phyloP scores from a whole-genome alignment of 148 eudicot species.

The Amaranthus cruentus region DNA sequence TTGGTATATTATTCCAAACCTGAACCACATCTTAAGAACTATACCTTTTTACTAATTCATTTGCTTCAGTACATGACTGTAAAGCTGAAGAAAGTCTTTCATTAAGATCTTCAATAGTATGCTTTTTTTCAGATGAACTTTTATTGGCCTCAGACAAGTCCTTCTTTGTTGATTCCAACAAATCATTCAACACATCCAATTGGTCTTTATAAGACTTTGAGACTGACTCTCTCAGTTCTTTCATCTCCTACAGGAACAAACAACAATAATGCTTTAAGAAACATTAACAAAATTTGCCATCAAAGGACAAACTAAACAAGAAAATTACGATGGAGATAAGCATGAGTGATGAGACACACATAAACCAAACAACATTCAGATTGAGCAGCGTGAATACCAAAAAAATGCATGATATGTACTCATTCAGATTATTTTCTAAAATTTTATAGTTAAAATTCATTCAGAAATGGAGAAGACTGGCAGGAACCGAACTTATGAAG shows the following conservation, averaged over 20 bases:
- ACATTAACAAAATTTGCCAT: not conserved
- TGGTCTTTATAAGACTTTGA: slow-evolving; percentile 56
- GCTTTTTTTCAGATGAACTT: slow-evolving; percentile 67
- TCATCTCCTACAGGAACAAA: slow-evolving; percentile 58
- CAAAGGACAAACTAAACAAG: slow-evolving; percentile 4
- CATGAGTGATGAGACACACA: not conserved
- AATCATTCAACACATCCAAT: slow-evolving; percentile 47
- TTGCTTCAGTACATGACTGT: slow-evolving; percentile 78
- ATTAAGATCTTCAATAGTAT: slow-evolving; percentile 72
- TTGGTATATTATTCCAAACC: not conserved
- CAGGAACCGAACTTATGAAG: not conserved
- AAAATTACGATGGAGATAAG: not conserved
- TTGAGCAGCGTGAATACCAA: not conserved
- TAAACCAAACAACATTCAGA: not conserved
- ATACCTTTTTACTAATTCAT: slow-evolving; percentile 77
- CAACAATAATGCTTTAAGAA: not conserved
- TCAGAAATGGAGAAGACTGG: not conserved
- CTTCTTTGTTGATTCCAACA: slow-evolving; percentile 60
- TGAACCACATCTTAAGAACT: not conserved
- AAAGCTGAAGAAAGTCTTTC: slow-evolving; percentile 66
- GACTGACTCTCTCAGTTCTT: slow-evolving; percentile 60
- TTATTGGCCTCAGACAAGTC: slow-evolving; percentile 50
- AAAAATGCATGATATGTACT: not conserved
- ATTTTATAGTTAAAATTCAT: slow-evolving; percentile 7
- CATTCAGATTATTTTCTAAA: not conserved